Evolutionary conservation across 176 grass and related monocot genomes (phyloP).

Genomic region (Hordeum marinum): DNA sequence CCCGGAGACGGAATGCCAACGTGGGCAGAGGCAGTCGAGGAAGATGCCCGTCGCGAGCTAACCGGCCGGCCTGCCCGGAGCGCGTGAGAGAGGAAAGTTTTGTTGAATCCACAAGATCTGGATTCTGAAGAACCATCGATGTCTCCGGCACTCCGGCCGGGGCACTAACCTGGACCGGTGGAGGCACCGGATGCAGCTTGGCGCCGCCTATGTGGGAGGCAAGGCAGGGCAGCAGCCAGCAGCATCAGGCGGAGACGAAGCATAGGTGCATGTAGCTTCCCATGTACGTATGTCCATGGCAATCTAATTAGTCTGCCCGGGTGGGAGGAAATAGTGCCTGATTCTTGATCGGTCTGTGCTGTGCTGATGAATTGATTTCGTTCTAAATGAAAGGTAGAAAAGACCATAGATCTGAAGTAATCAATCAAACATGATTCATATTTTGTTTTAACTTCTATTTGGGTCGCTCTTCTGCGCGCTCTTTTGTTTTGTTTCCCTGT

Average conservation of each 20-base stretch:
- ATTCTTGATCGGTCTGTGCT: neutral
- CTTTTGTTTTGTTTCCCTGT: neutral
- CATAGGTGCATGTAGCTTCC: neutral
- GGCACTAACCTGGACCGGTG: no score
- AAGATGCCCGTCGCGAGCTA: conserved; percentile 35
- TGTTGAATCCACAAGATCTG: neutral
- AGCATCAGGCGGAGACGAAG: no score
- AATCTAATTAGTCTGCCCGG: neutral
- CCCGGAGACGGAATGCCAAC: neutral
- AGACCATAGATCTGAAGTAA: neutral
- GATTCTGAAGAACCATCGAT: neutral
- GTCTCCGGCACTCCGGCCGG: neutral
- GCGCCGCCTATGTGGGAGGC: neutral
- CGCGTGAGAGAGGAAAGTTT: no score
- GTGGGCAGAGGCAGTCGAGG: neutral
- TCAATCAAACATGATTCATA: neutral
- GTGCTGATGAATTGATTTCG: neutral
- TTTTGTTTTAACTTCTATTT: neutral
- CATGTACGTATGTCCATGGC: neutral
- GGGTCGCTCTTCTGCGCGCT: neutral
- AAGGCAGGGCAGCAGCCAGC: neutral
- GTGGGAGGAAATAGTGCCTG: no score
- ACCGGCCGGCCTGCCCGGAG: neutral
- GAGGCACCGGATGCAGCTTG: no score
- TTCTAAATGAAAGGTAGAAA: neutral